phyloP scores from a whole-genome alignment of 768 basidiomycete species.

The Phlebiopsis flavidoalba region DNA sequence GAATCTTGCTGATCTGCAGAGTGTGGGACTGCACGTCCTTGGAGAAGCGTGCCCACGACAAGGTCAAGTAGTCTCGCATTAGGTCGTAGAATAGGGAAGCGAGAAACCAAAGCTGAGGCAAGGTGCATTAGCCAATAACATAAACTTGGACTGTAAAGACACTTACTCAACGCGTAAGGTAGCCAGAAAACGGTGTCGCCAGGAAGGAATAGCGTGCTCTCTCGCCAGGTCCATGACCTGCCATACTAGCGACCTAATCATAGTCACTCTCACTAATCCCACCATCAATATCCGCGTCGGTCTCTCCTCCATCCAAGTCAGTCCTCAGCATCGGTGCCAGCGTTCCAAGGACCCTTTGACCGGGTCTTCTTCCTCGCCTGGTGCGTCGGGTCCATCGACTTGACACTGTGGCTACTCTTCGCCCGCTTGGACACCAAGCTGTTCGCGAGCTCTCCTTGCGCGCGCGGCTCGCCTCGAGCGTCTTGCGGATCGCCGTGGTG shows the following conservation, averaged over 20 bases:
- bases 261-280: constrained; percentile 87
- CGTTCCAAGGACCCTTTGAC: constrained; percentile 69
- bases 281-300: constrained; percentile 66
- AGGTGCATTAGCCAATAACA: neutral
- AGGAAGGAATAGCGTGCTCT: constrained; percentile 84
- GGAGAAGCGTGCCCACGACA: constrained; percentile 91
- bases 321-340: constrained; percentile 59
- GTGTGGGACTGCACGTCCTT: constrained; percentile 94
- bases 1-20: constrained; percentile 82
- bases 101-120: constrained; percentile 70
- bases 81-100: constrained; percentile 92
- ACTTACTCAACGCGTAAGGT: constrained; percentile 85
- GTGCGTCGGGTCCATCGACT: constrained; percentile 45
- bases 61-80: constrained; percentile 93
- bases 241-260: constrained; percentile 74
- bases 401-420: constrained; percentile 45
- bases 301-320: constrained; percentile 54
- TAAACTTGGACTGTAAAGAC: constrained; percentile 3
- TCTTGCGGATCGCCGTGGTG: constrained; percentile 76
- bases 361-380: constrained; percentile 54
- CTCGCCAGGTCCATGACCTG: constrained; percentile 80
- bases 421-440: constrained; percentile 50
- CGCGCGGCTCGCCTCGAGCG: constrained; percentile 71
- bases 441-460: constrained; percentile 79
- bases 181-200: constrained; percentile 94